A percentile compares a stretch with the other conserved stretches of the same genome.
These are phyloP conservation scores for Micractinium conductrix DNA, from an alignment of 139 green algal species.

Conservation along the genomic window DNA sequence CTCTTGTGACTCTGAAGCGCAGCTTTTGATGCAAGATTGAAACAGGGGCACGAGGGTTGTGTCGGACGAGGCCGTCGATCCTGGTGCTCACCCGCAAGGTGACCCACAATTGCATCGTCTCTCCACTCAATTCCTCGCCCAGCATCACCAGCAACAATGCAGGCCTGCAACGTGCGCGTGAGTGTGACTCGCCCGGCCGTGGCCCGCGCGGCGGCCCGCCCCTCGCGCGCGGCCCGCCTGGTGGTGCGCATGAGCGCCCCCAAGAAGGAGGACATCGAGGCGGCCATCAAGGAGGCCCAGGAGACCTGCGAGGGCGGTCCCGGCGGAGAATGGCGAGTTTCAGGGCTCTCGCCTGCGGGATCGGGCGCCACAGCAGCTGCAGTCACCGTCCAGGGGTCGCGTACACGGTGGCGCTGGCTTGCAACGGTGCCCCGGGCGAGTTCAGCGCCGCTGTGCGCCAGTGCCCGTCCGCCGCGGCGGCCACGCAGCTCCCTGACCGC, in stretches of 20 bases:
- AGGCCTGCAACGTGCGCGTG: not conserved
- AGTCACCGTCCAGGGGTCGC: too few relatives aligned
- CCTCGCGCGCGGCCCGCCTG: not conserved
- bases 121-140: not conserved
- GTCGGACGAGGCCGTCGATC: too few relatives aligned
- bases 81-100: too few relatives aligned
- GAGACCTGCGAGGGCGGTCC: conserved; percentile 38
- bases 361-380: too few relatives aligned
- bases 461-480: too few relatives aligned
- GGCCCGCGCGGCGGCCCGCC: not conserved
- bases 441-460: not conserved
- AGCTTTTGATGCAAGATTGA: too few relatives aligned
- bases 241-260: conserved; percentile 23
- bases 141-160: not conserved
- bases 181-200: not conserved
- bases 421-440: not conserved
- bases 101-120: not conserved
- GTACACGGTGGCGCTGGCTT: too few relatives aligned
- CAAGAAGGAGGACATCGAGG: conserved; percentile 40
- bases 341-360: too few relatives aligned
- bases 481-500: too few relatives aligned
- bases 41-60: too few relatives aligned
- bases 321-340: conserved; percentile 46
- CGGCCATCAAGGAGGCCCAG: conserved; percentile 42
- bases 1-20: too few relatives aligned